Percentiles rank a stretch among this genome's conserved stretches.
phyloP scores from a whole-genome alignment of 192 early-diverging fungal genomes.

The Piromyces sp. region DNA sequence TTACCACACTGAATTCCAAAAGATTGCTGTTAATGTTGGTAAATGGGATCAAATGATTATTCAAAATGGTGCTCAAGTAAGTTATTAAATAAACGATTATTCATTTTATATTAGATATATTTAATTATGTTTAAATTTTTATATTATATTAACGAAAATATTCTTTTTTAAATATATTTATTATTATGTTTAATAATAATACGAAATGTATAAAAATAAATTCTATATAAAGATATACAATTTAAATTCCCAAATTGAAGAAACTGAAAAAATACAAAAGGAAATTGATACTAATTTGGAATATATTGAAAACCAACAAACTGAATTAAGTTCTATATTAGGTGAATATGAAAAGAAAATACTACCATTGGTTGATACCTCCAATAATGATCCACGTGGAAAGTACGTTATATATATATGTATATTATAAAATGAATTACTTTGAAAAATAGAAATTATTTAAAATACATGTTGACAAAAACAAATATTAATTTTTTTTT shows the following conservation, averaged over 20 bases:
- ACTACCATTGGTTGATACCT: neutral
- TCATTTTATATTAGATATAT: too few relatives aligned
- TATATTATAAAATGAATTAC: too few relatives aligned
- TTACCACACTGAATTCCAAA: conserved; percentile 66
- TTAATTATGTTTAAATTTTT: too few relatives aligned
- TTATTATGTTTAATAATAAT: too few relatives aligned
- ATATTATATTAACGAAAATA: too few relatives aligned
- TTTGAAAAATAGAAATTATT: too few relatives aligned
- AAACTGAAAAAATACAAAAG: conserved; percentile 53
- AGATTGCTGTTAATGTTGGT: conserved; percentile 61
- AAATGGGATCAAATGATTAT: conserved; percentile 76
- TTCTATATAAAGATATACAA: conserved; percentile 34
- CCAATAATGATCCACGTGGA: conserved; percentile 13
- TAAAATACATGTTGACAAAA: too few relatives aligned
- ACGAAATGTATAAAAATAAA: too few relatives aligned
- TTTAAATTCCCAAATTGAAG: conserved; percentile 26
- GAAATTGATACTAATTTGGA: conserved; percentile 72
- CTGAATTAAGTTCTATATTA: conserved; percentile 56
- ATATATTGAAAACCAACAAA: conserved; percentile 74
- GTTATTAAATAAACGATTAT: neutral
- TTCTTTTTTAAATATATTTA: too few relatives aligned
- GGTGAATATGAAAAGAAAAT: conserved; percentile 65
- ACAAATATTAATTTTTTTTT: too few relatives aligned
- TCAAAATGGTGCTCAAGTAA: conserved; percentile 60
- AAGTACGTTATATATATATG: conserved; percentile 2